These are phyloP conservation scores for Daphne laureola DNA, from an alignment of 441 rosid species.

Conservation along the genomic window DNA sequence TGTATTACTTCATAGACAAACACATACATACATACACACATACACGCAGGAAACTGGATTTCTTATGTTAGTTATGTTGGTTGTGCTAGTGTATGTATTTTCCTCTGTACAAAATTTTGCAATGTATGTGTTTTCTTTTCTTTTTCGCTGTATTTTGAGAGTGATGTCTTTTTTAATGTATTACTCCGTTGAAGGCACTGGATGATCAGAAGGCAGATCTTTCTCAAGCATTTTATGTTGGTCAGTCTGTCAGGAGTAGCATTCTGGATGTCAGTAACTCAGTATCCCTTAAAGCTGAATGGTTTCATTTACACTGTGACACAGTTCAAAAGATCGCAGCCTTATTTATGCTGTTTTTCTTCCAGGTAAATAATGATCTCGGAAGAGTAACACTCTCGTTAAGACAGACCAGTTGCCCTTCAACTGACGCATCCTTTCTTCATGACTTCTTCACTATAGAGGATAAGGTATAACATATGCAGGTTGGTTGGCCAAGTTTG, in stretches of 20 bases:
- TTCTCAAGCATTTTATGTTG: slow-evolving; percentile 64
- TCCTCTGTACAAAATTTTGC: background rate
- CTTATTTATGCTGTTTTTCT: slow-evolving; percentile 12
- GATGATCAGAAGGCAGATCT: slow-evolving; percentile 65
- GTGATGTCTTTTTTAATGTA: too few species aligned
- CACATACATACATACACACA: background rate
- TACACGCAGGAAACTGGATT: too few species aligned
- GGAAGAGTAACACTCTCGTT: slow-evolving; percentile 71
- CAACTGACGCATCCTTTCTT: slow-evolving; percentile 76
- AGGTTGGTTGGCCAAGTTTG: background rate
- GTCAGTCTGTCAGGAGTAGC: slow-evolving; percentile 93
- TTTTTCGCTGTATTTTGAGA: too few species aligned
- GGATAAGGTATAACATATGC: slow-evolving; percentile 53
- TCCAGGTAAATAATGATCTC: slow-evolving; percentile 67
- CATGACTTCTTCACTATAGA: slow-evolving; percentile 64
- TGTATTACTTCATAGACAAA: slow-evolving; percentile 3
- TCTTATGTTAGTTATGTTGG: background rate
- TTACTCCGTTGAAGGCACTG: slow-evolving; percentile 40
- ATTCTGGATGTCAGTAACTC: slow-evolving; percentile 72
- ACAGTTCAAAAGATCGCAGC: slow-evolving; percentile 13
- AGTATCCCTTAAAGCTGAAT: slow-evolving; percentile 27
- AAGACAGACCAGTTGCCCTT: slow-evolving; percentile 87
- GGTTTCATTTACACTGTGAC: slow-evolving; percentile 7
- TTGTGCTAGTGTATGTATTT: slow-evolving; percentile 2
- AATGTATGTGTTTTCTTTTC: too few species aligned